These are phyloP conservation scores for Suillus americanus DNA, from an alignment of 768 basidiomycete genomes.

Conservation along the genomic window DNA sequence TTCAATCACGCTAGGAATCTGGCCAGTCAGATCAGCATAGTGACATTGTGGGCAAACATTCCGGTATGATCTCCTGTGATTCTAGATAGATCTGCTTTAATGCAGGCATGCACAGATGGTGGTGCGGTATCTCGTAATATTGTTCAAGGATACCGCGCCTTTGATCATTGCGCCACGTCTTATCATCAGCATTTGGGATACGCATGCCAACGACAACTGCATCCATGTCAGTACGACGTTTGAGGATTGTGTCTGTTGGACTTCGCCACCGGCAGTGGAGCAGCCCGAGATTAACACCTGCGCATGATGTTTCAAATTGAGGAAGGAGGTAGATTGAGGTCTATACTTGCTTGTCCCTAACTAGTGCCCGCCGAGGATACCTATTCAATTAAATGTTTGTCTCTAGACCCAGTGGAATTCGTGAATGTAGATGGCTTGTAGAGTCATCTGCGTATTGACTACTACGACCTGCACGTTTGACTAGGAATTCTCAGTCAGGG, in stretches of 20 bases:
- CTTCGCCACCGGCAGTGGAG: background rate
- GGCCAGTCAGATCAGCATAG: background rate
- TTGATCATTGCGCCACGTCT: background rate
- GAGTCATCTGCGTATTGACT: background rate
- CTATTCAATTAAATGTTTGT: background rate
- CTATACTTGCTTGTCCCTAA: background rate
- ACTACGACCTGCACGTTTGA: too few species aligned
- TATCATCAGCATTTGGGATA: background rate
- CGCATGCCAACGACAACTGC: background rate
- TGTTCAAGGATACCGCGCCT: background rate
- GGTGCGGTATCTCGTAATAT: background rate
- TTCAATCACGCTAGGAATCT: background rate
- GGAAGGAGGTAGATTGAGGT: too few species aligned
- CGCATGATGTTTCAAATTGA: too few species aligned
- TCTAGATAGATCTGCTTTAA: background rate
- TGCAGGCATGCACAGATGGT: background rate
- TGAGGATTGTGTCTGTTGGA: background rate
- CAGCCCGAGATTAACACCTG: background rate
- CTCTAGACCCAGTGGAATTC: background rate
- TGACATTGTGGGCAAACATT: background rate
- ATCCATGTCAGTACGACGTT: background rate
- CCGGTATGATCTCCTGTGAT: background rate
- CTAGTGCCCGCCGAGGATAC: background rate
- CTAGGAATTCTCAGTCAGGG: too few species aligned
- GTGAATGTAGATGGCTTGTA: background rate